These are phyloP conservation scores for Saitozyma podzolica DNA, from an alignment of 768 basidiomycete genomes.

Conservation along the genomic window DNA sequence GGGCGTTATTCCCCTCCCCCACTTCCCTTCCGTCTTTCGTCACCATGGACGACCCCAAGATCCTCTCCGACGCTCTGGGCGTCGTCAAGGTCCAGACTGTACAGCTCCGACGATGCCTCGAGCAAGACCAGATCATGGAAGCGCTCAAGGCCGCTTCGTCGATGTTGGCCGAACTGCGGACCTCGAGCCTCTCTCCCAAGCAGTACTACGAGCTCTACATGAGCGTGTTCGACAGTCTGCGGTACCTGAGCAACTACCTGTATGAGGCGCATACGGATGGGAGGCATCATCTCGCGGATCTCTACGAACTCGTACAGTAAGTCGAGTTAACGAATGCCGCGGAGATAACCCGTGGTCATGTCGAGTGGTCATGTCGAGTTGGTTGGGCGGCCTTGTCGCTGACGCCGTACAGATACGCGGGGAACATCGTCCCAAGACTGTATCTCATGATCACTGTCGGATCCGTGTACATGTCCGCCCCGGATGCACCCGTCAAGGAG, in stretches of 20 bases:
- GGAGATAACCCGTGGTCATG: neutral
- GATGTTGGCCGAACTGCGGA: conserved; percentile 94
- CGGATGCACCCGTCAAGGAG: conserved; percentile 95
- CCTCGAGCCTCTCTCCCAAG: conserved; percentile 82
- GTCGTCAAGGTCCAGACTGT: conserved; percentile 64
- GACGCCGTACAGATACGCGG: conserved; percentile 33
- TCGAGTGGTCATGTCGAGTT: no score
- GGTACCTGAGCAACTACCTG: conserved; percentile 86
- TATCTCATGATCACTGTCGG: conserved; percentile 99
- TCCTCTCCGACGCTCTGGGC: conserved; percentile 47
- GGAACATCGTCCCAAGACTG: conserved; percentile 50
- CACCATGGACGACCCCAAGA: conserved; percentile 50
- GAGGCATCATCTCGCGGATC: conserved; percentile 92
- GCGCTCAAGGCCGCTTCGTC: conserved; percentile 94
- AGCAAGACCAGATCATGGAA: conserved; percentile 96
- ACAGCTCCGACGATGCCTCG: conserved; percentile 92
- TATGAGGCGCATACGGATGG: conserved; percentile 91
- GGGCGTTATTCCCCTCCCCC: no score
- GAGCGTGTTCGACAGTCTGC: conserved; percentile 95
- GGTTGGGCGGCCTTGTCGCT: neutral
- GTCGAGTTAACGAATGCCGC: conserved; percentile 14
- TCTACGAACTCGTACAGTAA: conserved; percentile 99
- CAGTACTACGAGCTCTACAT: conserved; percentile 99
- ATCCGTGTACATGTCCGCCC: conserved; percentile 97
- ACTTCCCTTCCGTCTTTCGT: no score